Conservation (phyloP, 352 stramenopile species). For the Aphanomyces stellatus region DNA sequence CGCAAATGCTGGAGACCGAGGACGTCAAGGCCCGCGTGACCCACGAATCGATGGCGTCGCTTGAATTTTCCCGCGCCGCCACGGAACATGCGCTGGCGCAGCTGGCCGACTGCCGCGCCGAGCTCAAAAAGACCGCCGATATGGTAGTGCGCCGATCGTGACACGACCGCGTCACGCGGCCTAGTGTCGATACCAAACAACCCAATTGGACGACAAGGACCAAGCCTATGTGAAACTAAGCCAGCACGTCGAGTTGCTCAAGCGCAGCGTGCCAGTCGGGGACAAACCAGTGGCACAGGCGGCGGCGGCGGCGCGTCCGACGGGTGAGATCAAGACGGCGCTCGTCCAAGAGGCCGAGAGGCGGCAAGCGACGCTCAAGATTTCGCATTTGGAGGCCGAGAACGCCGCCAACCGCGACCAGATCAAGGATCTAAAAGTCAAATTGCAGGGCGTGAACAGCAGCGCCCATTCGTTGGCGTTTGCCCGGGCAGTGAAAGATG, state of each 20-base stretch:
- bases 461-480: background rate
- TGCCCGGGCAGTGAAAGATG: conserved; percentile 8
- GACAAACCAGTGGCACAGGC: no score
- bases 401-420: background rate
- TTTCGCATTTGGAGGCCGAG: conserved; percentile 9
- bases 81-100: background rate
- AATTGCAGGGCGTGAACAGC: background rate
- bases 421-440: conserved; percentile 2
- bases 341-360: background rate
- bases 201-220: conserved; percentile 1
- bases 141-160: background rate
- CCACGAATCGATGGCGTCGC: background rate
- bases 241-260: background rate
- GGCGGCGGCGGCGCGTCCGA: no score
- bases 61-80: background rate
- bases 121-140: background rate
- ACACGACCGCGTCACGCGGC: background rate
- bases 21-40: background rate
- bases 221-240: background rate
- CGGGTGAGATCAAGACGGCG: background rate
- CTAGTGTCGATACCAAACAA: background rate
- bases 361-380: conserved; percentile 13
- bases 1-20: conserved; percentile 14
- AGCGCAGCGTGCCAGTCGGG: background rate
- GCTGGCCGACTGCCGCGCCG: background rate